Conservation (phyloP, 768 basidiomycete genomes). For the Terana coerulea region DNA sequence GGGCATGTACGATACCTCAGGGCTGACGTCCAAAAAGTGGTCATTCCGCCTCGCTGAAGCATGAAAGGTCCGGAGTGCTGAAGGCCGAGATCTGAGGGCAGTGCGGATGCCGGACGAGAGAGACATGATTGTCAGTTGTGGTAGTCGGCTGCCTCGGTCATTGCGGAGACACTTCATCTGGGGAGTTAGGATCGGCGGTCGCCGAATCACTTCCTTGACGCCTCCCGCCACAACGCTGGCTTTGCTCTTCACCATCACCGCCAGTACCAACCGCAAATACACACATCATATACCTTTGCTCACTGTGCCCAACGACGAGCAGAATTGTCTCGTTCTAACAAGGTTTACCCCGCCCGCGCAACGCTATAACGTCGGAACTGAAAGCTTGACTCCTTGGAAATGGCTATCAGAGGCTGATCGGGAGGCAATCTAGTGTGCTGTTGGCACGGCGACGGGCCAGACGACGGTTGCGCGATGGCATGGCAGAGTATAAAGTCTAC, state of each 20-base stretch:
- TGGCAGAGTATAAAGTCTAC: constrained; percentile 1
- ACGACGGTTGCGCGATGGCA: no score
- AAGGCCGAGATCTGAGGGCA: background rate
- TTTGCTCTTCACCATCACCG: background rate
- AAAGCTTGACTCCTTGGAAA: no score
- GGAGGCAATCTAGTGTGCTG: background rate
- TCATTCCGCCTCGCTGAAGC: constrained; percentile 35
- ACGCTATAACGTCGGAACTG: constrained; percentile 1
- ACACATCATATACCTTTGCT: background rate
- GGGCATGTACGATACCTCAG: constrained; percentile 32
- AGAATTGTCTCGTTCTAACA: background rate
- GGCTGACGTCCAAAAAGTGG: constrained; percentile 44
- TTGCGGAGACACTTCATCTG: no score
- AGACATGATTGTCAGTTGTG: constrained; percentile 4
- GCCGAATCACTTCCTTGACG: background rate
- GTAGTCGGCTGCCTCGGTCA: no score
- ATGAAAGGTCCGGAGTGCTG: constrained; percentile 32
- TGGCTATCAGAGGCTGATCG: constrained; percentile 3
- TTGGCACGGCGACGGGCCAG: constrained; percentile 7
- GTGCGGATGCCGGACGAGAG: background rate
- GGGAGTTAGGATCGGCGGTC: no score
- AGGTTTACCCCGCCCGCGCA: background rate
- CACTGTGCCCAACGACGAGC: background rate
- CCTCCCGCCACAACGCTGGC: background rate
- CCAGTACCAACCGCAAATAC: no score